A percentile compares a stretch with the other conserved stretches of the same genome.
phyloP scores from a whole-genome alignment of 306 rosid species.

The Carpinus fangiana region DNA sequence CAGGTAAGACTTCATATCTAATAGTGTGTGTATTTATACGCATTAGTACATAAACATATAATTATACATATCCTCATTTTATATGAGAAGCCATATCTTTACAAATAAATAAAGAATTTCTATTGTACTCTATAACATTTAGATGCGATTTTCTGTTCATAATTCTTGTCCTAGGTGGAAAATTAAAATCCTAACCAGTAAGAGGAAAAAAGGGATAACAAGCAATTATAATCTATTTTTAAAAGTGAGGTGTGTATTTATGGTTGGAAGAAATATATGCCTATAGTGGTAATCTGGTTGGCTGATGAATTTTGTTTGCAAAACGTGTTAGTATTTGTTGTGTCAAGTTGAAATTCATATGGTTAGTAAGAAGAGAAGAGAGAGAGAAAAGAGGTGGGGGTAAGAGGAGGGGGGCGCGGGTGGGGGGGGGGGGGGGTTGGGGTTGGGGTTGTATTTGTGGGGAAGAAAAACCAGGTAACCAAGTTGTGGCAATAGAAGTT shows the following conservation, averaged over 20 bases:
- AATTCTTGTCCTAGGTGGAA: background rate
- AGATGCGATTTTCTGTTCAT: background rate
- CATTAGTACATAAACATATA: background rate
- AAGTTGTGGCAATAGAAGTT: background rate
- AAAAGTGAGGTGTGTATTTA: background rate
- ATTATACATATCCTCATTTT: background rate
- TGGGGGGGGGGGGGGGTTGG: too few relatives aligned
- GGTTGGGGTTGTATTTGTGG: background rate
- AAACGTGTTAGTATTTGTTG: background rate
- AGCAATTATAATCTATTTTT: background rate
- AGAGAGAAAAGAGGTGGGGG: too few relatives aligned
- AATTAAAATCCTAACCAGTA: background rate
- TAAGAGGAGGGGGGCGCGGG: too few relatives aligned
- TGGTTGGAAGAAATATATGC: background rate
- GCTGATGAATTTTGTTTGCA: background rate
- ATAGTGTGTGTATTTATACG: too few relatives aligned
- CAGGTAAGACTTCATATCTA: constrained; percentile 58
- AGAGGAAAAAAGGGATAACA: background rate
- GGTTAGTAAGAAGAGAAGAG: background rate
- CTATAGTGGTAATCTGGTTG: background rate
- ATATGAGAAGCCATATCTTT: background rate
- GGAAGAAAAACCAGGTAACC: background rate
- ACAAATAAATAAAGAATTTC: background rate
- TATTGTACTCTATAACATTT: background rate
- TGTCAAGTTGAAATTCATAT: background rate